Base-by-base conservation (phyloP, 169 alveolate genomes). In the Plasmodium gonderi region DNA sequence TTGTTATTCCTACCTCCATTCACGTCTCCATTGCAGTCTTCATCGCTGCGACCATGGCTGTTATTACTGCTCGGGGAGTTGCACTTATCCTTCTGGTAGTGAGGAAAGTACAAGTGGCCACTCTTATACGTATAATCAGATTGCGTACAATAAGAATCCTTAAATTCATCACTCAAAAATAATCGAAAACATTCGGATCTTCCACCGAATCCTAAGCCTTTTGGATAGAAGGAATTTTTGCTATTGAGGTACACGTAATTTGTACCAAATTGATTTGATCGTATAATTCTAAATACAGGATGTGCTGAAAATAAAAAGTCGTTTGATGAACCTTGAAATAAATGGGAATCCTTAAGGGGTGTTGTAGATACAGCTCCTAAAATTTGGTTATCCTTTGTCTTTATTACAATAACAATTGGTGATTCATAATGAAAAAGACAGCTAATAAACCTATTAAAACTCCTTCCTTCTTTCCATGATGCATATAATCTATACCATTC, bases 161-260 rank as follows among this genome's bases (percentile, higher is more conserved):
- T 90, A 90, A 90, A 90, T 90, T 90, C 91, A 6, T 90, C 91
- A 78, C 94, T 90, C 26, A 90, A 69, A 90, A 90, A 90, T 33
- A 90, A 38, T 65, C 94, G 42, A 69, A 90, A 90, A 17, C 94
- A 90, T 79, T 90, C 94, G 14, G 94, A 49, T 90, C 51, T 90
- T 31, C 94, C 94, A 33, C 91, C 94, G 40, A 90, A 90, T 3
- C 94, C 91, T 67, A 90, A 69, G 6, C 94, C 94, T 49, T 90
- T 90, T 9, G 94, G 94, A 49, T 90, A 90, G 17, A 90, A 90
- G 3, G 78, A 36, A 49, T 90, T 90, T 36, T 90, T 90, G 40
- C 94, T 90, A 79, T 90, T 90, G 26, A 90, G 51, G 38, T 90
- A 90, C 3, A 90, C 90, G 29, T 90, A 90, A 65, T 90, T 90